Evolutionary conservation across 1,139 yeast species (phyloP), one percentile per base, ranked within the genome.

Genomic region (Kodamaea suecica): DNA sequence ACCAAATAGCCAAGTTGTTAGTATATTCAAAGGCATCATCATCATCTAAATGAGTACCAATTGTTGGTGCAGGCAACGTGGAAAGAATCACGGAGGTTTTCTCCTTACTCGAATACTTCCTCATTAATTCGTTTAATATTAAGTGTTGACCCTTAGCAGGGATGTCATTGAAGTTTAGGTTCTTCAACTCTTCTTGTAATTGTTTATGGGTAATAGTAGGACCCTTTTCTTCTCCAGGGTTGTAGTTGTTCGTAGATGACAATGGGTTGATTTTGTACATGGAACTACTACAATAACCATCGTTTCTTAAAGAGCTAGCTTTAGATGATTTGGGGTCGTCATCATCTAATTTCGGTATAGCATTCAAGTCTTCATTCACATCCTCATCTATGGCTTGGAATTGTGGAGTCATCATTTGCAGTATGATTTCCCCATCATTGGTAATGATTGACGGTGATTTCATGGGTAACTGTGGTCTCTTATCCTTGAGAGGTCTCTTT

Each of bases 91-190:
- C 79, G 11, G 74, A 79, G 0, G 90, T 82, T 1, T 76, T 64
- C 10, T 70, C 66, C 15, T 61, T 59, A 0, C 92, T 82, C 1
- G 80, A 69, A 29, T 71, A 64, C n/a, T 41, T 39, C 35, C 63
- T 63, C 95, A 92, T 88, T 47, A 92, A 65, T 45, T 88, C 95
- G 54, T 92, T 90, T 44, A 92, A 64, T 33, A 92, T 82, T 33
- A 90, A 60, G 55, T 90, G 95, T 58, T 92, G 98, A 0, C 95
- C 95, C 46, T 80, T 77, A 3, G 96, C 94, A 0, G 97, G 95
- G 15, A 92, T 62, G 41, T 85, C 92, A 53, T 86, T 84, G 59
- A 90, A 90, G 1, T 84, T 74, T 51, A 61, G 63, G 47, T 53
- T 68, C 45, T 47, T 69, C 55, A 50, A 48, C 43, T 69, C 74